Conservation (phyloP, 2,329 filamentous ascomycete genomes). For the Intubia oerlemansii region DNA sequence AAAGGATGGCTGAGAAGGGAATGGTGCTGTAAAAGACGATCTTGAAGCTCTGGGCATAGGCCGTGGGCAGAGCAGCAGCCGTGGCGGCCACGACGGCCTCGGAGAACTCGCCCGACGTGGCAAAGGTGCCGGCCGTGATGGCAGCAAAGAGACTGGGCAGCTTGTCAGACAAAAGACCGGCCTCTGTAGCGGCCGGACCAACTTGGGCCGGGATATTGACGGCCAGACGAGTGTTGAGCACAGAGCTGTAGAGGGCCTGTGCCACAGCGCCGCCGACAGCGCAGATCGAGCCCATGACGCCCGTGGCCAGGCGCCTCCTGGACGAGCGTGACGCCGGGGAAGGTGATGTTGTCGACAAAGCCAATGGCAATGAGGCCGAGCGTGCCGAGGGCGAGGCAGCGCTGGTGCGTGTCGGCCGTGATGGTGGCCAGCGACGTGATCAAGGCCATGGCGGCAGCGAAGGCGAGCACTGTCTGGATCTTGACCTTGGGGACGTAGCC, state of each 20-base stretch:
- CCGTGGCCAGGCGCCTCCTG: conserved; percentile 20
- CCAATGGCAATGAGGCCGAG: conserved; percentile 14
- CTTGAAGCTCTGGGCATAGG: conserved; percentile 21
- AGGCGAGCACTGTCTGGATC: conserved; percentile 14
- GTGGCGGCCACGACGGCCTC: conserved; percentile 15
- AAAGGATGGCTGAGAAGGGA: conserved; percentile 18
- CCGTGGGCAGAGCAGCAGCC: conserved; percentile 14
- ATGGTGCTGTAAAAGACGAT: conserved; percentile 20
- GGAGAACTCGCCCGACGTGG: conserved; percentile 15
- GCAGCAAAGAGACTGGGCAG: conserved; percentile 14
- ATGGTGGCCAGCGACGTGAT: conserved; percentile 13
- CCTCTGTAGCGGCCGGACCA: too few relatives aligned
- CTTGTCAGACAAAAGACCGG: too few relatives aligned
- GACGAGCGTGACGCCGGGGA: conserved; percentile 21
- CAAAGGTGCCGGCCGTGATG: conserved; percentile 13
- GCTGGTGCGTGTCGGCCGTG: conserved; percentile 11
- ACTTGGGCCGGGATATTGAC: conserved; percentile 15
- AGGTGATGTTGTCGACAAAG: conserved; percentile 16
- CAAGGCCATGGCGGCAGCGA: conserved; percentile 13
- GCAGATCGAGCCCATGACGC: conserved; percentile 23
- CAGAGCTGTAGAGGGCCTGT: conserved; percentile 16
- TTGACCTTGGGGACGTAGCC: conserved; percentile 17
- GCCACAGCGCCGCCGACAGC: conserved; percentile 18
- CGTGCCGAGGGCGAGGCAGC: conserved; percentile 14
- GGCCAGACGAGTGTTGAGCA: conserved; percentile 16